Base-by-base conservation (phyloP, 129 eudicot genomes). In the Helianthus annuus region DNA sequence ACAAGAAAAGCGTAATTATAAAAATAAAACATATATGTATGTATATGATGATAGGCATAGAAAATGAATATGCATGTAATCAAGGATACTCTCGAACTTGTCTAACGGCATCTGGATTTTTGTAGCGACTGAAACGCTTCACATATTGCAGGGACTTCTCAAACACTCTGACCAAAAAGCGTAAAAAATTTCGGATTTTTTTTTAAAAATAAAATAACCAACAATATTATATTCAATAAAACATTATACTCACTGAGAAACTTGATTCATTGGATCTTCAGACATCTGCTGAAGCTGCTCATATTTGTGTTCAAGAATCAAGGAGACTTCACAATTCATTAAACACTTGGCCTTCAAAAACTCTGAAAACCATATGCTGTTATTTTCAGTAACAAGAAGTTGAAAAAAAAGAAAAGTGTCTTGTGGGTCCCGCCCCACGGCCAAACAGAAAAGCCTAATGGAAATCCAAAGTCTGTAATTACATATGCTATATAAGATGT, bases 81-180 rank as follows among this genome's bases (percentile, higher is more conserved):
- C 32, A 57, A 83, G 97, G 95, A 91, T 91, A 91, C 97, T 94
- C 99, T 80, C 99, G 86, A 58, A 88, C 99, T 86, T 94, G 99
- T 81, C 91, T 76, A 65, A 94, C 97, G 63, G 99, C 90, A 76
- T 94, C 99, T 11, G 93, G 91, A 75, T 94, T 90, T 83, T 94
- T 89, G 71, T 94, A 90, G 51, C 99, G 91, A 82, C 99, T 94
- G 80, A 94, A 94, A 14, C 97, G 96, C 84, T 88, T 88, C 78
- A 90, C 99, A 76, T 94, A 94, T 67, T 94, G 97, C 80, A 88
- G 77, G 68, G 99, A 94, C 75, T 90, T 94, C 80, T 94, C 99
- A 75, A 94, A 94, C 38, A 90, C 99, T 74, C 97, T 91, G 89
- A 64, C 42, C 75, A 72, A 11, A 10, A 48, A 62, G 46, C 46